Evolutionary conservation across 2,329 filamentous ascomycete genomes (phyloP), one percentile per base, ranked within the genome.

Genomic region (Ophiocordyceps polyrhachis-furcata): DNA sequence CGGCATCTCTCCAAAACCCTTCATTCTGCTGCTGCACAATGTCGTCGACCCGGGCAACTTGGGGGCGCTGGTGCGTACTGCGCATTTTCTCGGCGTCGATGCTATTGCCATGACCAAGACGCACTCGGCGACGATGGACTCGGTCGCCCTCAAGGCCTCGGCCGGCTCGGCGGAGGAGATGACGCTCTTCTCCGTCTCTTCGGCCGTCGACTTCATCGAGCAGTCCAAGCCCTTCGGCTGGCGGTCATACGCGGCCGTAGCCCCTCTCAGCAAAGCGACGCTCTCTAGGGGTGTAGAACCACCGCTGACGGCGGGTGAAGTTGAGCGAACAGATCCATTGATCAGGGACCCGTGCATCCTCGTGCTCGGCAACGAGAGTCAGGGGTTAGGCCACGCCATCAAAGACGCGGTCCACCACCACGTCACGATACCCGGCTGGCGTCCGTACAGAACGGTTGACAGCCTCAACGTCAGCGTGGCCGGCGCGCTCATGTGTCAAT

Each of bases 391-490:
- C n/a, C 66, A 68, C 44, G 68, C 71, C 46, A 62, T 91, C 48
- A 75, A 74, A 51, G 74, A 71, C 40, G 69, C 74, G 46, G 80
- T 83, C 0, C 76, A 93, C 51, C 68, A 67, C 28, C 69, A 79
- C 51, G 53, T 81, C 5, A 74, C 79, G 7, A 84, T 98, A 45
- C 71, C 70, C 51, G 73, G 59, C 14, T 28, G 21, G 41, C 12
- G n/a, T 3, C 21, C 21, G 25, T n/a, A 12, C n/a, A n/a, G 15
- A 12, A 17, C 21, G 9, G n/a, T 98, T 3, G 89, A 96, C 61
- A 94, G 87, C 59, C 64, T 98, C 58, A 96, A 98, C 58, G 91
- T 96, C 37, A 86, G 84, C 56, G 88, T 93, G 19, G 89, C 91
- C 1, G 77, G 84, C 7, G 86, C 77, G 1, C n/a, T 44, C 2